phyloP scores from a whole-genome alignment of 768 basidiomycete genomes.

The Rhizopogon roseolus region DNA sequence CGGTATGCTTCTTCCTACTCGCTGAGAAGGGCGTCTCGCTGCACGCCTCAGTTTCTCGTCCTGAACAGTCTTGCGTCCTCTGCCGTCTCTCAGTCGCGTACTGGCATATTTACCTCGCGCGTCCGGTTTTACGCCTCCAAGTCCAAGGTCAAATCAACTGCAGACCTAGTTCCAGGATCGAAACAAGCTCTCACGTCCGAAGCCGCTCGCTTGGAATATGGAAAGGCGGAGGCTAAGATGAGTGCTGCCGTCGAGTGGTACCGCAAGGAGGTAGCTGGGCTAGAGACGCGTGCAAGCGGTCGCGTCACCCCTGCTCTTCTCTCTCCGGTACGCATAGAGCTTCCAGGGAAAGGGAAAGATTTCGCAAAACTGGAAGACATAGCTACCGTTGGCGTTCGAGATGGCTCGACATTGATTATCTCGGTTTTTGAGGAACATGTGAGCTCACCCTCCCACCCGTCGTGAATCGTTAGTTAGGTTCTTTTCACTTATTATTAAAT shows the following conservation, averaged over 20 bases:
- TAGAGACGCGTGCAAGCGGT: constrained; percentile 70
- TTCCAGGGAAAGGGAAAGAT: constrained; percentile 34
- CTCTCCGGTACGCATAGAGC: constrained; percentile 57
- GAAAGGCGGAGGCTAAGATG: constrained; percentile 64
- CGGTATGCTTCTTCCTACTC: background rate
- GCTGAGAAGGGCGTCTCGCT: background rate
- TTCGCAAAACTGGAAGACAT: constrained; percentile 56
- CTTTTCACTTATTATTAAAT: background rate
- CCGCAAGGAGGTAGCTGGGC: constrained; percentile 68
- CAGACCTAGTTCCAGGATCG: constrained; percentile 62
- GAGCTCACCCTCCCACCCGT: constrained; percentile 24
- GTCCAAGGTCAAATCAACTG: constrained; percentile 42
- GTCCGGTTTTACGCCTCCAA: constrained; percentile 24
- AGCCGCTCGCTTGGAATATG: constrained; percentile 53
- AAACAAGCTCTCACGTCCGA: constrained; percentile 53
- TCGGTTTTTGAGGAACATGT: constrained; percentile 80
- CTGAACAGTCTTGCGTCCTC: background rate
- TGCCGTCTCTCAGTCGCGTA: background rate
- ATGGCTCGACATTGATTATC: constrained; percentile 68
- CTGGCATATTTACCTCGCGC: background rate
- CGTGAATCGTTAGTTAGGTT: too few species aligned
- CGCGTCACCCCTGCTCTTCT: constrained; percentile 73
- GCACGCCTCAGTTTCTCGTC: background rate
- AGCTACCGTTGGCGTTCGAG: constrained; percentile 76
- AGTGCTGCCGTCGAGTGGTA: constrained; percentile 61